phyloP scores from a whole-genome alignment of 176 grass and related monocot species.

The Ensete glaucum region DNA sequence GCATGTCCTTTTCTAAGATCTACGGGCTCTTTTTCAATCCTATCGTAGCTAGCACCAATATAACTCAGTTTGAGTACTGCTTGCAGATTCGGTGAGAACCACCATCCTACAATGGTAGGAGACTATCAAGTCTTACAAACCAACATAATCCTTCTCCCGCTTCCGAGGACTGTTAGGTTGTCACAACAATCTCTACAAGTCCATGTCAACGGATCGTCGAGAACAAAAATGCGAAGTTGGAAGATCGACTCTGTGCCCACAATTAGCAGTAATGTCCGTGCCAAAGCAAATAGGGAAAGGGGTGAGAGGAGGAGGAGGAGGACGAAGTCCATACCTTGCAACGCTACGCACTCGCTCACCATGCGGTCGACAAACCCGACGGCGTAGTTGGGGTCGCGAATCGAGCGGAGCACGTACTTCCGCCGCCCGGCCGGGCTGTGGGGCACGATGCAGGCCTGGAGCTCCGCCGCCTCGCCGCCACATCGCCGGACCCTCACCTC shows the following conservation, averaged over 20 bases:
- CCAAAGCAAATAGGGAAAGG: background rate
- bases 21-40: background rate
- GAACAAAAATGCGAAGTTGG: background rate
- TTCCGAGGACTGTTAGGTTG: too few relatives aligned
- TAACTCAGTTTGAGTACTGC: background rate
- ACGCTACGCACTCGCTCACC: conserved; percentile 86
- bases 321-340: conserved; percentile 47
- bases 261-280: background rate
- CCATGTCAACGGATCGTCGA: background rate
- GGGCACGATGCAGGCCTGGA: conserved; percentile 93
- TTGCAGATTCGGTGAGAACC: background rate
- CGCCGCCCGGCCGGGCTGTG: conserved; percentile 35
- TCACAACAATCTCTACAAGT: background rate
- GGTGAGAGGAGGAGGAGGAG: background rate
- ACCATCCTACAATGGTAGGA: too few relatives aligned
- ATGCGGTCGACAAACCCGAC: conserved; percentile 75
- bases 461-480: conserved; percentile 21
- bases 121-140: too few relatives aligned
- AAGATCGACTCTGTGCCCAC: background rate
- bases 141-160: too few relatives aligned
- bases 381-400: conserved; percentile 93
- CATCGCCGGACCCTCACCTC: conserved; percentile 46
- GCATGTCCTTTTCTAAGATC: too few relatives aligned
- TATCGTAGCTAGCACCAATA: background rate
- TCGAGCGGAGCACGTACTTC: conserved; percentile 77